Evolutionary conservation across 148 eudicot genomes (phyloP), one percentile per base, ranked within the genome.

Genomic region (Rhododendron vialii): DNA sequence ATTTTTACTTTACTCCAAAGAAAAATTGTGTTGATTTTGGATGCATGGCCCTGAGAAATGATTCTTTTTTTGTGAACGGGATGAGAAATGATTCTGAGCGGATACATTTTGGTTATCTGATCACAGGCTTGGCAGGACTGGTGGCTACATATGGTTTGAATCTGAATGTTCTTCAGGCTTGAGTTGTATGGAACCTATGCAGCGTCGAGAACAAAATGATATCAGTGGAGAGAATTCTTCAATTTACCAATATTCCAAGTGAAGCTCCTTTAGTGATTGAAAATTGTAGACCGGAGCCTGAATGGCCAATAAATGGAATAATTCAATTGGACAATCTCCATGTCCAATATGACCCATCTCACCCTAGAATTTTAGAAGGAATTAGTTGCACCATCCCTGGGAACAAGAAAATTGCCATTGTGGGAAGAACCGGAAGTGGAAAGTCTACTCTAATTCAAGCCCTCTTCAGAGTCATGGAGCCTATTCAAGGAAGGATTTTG

Each of bases 111-210:
- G 24, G 45, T 53, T 74, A 67, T 30, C 22, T 85, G 79, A 79
- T 86, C 11, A 50, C 93, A 96, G 99, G 98, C 87, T 88, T 96
- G 90, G 92, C 96, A 0, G 98, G 99, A 82, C 89, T 96, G 35
- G 98, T 95, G 59, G 99, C 97, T 79, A 93, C 97, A 1, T 96
- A 96, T 59, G 99, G 99, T 15, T 88, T 96, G 81, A 95, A 92
- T 80, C 88, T 96, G 88, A 96, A 92, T 78, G 94, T 94, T 18
- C 87, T 96, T 8, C 98, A 96, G 84, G 98, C 99, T 35, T 96
- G 99, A 98, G 95, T 93, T 13, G 92, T 95, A 92, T 96, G 99
- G 99, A 96, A 96, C 91, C 90, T 96, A 20, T 96, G 99, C 81
- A 96, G 95, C 14, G 99, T 95, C 0, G 98, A 96, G 85, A 96